These are phyloP conservation scores for Stentor roeselii DNA, from an alignment of 73 alveolate species.

Conservation along the genomic window DNA sequence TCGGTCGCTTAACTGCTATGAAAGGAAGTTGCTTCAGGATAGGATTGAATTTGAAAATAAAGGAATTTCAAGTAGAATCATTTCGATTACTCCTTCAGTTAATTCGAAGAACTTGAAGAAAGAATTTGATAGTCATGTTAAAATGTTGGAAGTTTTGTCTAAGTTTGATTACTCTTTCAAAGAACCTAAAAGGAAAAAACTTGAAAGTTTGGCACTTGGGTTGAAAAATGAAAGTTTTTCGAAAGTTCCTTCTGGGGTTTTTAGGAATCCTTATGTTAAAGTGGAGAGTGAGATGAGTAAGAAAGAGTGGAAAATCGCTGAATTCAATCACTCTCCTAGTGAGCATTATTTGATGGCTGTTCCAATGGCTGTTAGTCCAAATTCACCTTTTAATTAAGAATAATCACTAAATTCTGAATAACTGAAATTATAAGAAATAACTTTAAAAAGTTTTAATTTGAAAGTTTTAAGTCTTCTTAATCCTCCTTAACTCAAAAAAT, in stretches of 20 bases:
- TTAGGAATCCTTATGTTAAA: not conserved
- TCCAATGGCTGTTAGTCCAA: conserved; percentile 12
- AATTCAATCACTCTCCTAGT: not conserved
- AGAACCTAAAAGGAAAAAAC: not conserved
- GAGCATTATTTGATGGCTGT: not conserved
- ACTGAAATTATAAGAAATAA: too few relatives aligned
- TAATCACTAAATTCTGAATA: too few relatives aligned
- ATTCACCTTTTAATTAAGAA: too few relatives aligned
- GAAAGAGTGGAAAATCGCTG: not conserved
- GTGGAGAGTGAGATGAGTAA: not conserved
- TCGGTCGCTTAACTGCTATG: not conserved
- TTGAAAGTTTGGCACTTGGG: too few relatives aligned
- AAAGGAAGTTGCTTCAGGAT: not conserved
- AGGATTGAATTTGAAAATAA: not conserved
- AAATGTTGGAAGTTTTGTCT: too few relatives aligned
- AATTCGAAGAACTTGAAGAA: too few relatives aligned
- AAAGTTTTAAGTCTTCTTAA: too few relatives aligned
- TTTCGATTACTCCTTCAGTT: not conserved
- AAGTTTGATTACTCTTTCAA: not conserved
- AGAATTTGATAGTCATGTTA: not conserved
- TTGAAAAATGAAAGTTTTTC: not conserved
- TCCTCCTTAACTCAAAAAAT: too few relatives aligned
- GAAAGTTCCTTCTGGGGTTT: not conserved
- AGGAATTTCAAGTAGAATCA: not conserved
- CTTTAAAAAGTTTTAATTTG: too few relatives aligned